Evolutionary conservation across 192 early-diverging fungal species (phyloP), one percentile per base, ranked within the genome.

Genomic region (Diversispora epigaea): DNA sequence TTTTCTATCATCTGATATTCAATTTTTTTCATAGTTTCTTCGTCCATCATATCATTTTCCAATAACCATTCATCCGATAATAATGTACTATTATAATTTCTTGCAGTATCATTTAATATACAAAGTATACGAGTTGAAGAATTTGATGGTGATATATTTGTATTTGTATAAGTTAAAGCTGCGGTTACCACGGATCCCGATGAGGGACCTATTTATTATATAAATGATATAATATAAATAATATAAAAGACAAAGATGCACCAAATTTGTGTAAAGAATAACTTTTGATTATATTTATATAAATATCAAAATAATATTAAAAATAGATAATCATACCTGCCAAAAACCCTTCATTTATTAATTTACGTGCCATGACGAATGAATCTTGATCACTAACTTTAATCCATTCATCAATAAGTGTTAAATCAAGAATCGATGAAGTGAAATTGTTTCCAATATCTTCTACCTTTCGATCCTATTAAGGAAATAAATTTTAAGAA

Each of bases 11-110:
- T 84, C 50, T 84, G 76, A 70, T 86, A 89, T 45, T 88, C 87
- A 22, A 89, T 77, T 6, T 87, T 83, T 66, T 77, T 77, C 5
- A 86, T 81, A 78, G 89, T 86, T 3, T 77, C 67, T 15, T 87
- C 85, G 66, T 93, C 91, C 75, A 91, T 82, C 17, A 94, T 69
- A 63, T 91, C 90, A 76, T 94, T 89, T 22, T 89, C 88, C 57
- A 94, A 79, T 62, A 94, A 81, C 93, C 93, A 94, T 52, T 93
- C 91, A 73, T 91, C 91, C 1, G 87, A 89, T 6, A 93, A 78
- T 63, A 93, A 77, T 19, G 91, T 92, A 5, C 87, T 86, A 43
- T 77, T 73, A 76, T 92, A 93, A 81, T 91, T 91, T 44, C 90
- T 82, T 15, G 88, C 89, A 25, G 87, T 86, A 71, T 93, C 90